These are phyloP conservation scores for Tolypocladium tropicale DNA, from an alignment of 2,329 filamentous ascomycete genomes.

Conservation along the genomic window DNA sequence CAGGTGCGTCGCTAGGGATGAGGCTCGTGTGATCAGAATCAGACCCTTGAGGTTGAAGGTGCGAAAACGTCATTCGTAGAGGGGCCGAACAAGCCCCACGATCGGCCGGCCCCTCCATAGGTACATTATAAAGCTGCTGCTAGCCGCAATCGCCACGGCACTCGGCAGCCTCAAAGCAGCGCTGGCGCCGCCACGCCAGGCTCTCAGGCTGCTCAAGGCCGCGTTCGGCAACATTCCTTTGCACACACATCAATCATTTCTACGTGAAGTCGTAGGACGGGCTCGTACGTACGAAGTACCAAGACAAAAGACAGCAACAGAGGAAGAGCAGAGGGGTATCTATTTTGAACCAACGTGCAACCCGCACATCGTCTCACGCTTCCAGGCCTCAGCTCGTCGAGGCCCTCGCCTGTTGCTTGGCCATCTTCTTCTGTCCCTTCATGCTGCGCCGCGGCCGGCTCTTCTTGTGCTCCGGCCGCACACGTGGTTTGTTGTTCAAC, in stretches of 20 bases:
- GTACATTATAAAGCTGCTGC: neutral
- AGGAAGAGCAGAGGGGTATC: neutral
- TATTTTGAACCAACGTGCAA: neutral
- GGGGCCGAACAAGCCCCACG: neutral
- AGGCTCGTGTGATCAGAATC: neutral
- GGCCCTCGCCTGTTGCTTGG: constrained; percentile 18
- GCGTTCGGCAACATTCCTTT: too few species aligned
- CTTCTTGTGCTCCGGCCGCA: constrained; percentile 36
- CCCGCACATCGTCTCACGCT: neutral
- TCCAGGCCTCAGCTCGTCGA: neutral
- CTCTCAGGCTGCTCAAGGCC: too few species aligned
- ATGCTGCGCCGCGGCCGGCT: constrained; percentile 58
- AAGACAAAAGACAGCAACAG: too few species aligned
- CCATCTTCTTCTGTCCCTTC: constrained; percentile 45
- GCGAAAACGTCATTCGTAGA: neutral
- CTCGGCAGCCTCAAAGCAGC: neutral
- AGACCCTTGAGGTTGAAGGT: neutral
- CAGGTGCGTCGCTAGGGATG: neutral
- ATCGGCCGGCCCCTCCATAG: neutral
- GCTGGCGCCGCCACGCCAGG: neutral
- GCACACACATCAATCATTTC: neutral
- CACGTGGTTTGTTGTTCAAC: constrained; percentile 47
- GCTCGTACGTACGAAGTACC: too few species aligned
- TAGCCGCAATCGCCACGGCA: neutral
- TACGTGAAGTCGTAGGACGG: neutral